Evolutionary conservation across 495 filamentous ascomycete genomes (phyloP).

Genomic region (Chaetomium tenue): DNA sequence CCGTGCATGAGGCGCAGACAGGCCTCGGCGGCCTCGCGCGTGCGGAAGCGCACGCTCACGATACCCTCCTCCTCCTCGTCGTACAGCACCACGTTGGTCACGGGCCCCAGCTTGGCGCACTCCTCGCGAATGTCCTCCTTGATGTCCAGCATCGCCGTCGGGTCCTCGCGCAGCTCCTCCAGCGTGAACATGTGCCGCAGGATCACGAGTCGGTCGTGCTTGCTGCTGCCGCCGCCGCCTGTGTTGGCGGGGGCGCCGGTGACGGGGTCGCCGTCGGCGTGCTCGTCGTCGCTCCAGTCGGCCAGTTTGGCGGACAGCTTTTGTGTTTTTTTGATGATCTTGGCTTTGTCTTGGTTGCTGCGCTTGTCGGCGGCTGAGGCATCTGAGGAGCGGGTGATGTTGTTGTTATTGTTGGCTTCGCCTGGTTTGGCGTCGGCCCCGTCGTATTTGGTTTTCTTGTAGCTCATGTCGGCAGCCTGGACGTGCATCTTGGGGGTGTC

Average conservation of each 20-base stretch:
- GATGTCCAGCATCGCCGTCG: conserved; percentile 80
- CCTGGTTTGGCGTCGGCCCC: conserved; percentile 41
- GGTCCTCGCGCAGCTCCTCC: conserved; percentile 79
- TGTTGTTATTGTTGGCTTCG: conserved; percentile 33
- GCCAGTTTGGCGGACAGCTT: conserved; percentile 84
- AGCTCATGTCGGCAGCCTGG: conserved; percentile 79
- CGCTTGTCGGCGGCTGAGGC: neutral
- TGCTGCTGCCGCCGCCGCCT: conserved; percentile 34
- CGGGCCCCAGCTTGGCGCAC: conserved; percentile 78
- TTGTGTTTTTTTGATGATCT: conserved; percentile 85
- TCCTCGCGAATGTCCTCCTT: conserved; percentile 92
- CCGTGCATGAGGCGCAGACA: conserved; percentile 81
- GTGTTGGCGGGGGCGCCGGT: conserved; percentile 31
- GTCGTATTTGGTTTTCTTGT: conserved; percentile 65
- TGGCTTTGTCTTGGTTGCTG: conserved; percentile 37
- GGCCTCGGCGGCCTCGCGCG: conserved; percentile 64
- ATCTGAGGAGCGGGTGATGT: conserved; percentile 20
- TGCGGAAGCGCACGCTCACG: conserved; percentile 74
- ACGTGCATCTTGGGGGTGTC: conserved; percentile 69
- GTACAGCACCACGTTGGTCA: conserved; percentile 88
- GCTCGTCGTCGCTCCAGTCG: conserved; percentile 91
- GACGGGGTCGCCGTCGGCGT: conserved; percentile 12
- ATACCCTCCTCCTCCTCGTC: conserved; percentile 87
- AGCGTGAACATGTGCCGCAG: conserved; percentile 95
- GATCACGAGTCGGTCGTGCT: conserved; percentile 77